Conservation (phyloP, 768 basidiomycete species). For the Pleurotus salmoneostramineus region DNA sequence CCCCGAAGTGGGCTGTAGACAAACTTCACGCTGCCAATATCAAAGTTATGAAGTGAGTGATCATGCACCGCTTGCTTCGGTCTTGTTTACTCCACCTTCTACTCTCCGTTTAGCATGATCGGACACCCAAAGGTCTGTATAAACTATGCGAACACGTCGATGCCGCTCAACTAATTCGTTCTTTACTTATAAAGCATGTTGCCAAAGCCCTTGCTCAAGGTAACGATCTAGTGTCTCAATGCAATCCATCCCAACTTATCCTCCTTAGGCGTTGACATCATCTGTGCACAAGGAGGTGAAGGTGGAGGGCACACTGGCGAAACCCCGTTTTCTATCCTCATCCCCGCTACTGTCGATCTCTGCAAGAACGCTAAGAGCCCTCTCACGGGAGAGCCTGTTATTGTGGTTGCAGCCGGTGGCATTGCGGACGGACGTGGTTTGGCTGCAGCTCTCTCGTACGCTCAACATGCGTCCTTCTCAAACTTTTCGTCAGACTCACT, state of each 20-base stretch:
- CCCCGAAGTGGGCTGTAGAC: constrained; percentile 79
- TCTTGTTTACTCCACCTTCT: constrained; percentile 5
- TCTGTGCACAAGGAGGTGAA: constrained; percentile 86
- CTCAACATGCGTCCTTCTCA: neutral
- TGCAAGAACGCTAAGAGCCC: constrained; percentile 68
- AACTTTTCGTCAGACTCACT: neutral
- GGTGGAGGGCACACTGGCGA: constrained; percentile 90
- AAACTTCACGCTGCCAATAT: constrained; percentile 77
- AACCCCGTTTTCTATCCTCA: constrained; percentile 74
- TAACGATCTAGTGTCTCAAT: constrained; percentile 11
- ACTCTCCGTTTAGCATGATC: constrained; percentile 51
- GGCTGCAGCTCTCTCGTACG: constrained; percentile 68
- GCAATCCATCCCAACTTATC: neutral
- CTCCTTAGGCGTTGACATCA: constrained; percentile 73
- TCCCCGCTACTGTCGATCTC: constrained; percentile 80
- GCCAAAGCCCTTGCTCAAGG: constrained; percentile 72
- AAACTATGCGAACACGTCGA: neutral
- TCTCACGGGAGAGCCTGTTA: constrained; percentile 69
- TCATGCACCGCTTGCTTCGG: neutral
- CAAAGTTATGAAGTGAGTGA: constrained; percentile 77
- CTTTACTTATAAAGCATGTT: constrained; percentile 49
- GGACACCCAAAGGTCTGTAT: constrained; percentile 75
- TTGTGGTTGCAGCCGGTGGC: constrained; percentile 83
- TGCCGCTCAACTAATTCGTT: neutral
- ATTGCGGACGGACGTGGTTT: constrained; percentile 81